Evolutionary conservation across 352 stramenopile genomes (phyloP).

Genomic region (Aphanomyces cochlioides): DNA sequence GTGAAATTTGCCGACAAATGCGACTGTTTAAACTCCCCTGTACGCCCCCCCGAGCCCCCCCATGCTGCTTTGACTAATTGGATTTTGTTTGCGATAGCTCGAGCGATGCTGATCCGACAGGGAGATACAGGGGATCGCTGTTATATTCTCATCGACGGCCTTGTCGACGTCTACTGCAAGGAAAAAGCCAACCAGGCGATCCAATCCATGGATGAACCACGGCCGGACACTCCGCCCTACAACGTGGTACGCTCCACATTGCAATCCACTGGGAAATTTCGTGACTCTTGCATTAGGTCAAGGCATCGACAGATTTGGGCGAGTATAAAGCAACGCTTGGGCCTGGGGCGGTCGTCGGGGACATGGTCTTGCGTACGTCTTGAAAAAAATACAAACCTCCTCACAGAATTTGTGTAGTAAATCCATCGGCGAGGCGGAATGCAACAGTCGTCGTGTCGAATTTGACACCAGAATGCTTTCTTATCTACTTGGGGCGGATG

Average conservation of each 20-base stretch:
- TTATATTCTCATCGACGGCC: conserved; percentile 73
- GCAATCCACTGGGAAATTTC: no score
- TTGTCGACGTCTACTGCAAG: conserved; percentile 57
- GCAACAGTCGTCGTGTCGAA: conserved; percentile 69
- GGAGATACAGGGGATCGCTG: conserved; percentile 67
- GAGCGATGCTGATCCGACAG: conserved; percentile 58
- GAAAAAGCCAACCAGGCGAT: background rate
- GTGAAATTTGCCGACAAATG: conserved; percentile 77
- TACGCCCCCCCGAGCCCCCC: conserved; percentile 11
- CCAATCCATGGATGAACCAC: no score
- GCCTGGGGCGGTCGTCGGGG: conserved; percentile 69
- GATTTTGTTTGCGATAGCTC: background rate
- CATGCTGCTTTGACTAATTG: background rate
- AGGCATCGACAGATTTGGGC: conserved; percentile 42
- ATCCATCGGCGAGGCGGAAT: conserved; percentile 58
- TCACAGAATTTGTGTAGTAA: conserved; percentile 31
- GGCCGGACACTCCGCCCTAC: background rate
- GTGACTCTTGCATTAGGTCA: background rate
- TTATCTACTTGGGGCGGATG: conserved; percentile 66
- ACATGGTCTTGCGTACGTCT: conserved; percentile 49
- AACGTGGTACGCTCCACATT: background rate
- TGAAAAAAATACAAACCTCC: background rate
- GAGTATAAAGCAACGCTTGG: conserved; percentile 43
- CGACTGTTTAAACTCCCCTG: conserved; percentile 55
- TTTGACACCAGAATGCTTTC: conserved; percentile 53